Percentiles rank a stretch among this genome's conserved stretches.
phyloP scores from a whole-genome alignment of 2,329 filamentous ascomycete genomes.

The Coniochaeta prunicola region DNA sequence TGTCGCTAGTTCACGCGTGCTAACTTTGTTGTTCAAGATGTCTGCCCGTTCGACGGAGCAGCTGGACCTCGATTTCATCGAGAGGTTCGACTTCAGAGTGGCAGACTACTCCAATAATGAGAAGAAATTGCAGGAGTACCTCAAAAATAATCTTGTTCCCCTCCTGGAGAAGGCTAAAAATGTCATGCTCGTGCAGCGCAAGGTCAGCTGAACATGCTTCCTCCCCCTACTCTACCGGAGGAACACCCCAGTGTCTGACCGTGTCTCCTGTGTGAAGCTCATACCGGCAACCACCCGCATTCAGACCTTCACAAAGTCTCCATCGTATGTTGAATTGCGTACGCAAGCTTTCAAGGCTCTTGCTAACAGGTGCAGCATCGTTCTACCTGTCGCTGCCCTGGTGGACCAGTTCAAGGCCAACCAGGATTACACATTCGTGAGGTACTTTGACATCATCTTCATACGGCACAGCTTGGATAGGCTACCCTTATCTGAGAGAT shows the following conservation, averaged over 20 bases:
- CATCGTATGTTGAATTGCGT: conserved; percentile 10
- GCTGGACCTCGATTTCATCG: conserved; percentile 73
- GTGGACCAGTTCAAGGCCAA: conserved; percentile 85
- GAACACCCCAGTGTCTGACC: neutral
- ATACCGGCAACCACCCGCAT: conserved; percentile 44
- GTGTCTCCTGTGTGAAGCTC: conserved; percentile 30
- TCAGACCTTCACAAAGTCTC: conserved; percentile 46
- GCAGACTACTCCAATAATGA: conserved; percentile 73
- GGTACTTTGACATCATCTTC: conserved; percentile 83
- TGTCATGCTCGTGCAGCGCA: conserved; percentile 64
- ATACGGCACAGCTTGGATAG: conserved; percentile 70
- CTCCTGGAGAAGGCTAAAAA: conserved; percentile 81
- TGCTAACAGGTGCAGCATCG: conserved; percentile 38
- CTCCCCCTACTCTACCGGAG: neutral
- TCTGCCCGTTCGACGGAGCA: conserved; percentile 41
- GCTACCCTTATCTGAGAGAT: conserved; percentile 50
- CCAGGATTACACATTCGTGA: conserved; percentile 50
- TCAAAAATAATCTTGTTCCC: conserved; percentile 70
- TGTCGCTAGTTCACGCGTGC: neutral
- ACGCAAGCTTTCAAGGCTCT: conserved; percentile 2
- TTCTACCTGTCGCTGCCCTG: conserved; percentile 77
- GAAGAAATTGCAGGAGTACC: conserved; percentile 68
- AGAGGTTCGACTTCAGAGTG: conserved; percentile 80
- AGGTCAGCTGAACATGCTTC: conserved; percentile 41
- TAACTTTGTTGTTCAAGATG: conserved; percentile 19